Conservation (phyloP, 2,329 filamentous ascomycete species). For the Neoarthrinium moseri region DNA sequence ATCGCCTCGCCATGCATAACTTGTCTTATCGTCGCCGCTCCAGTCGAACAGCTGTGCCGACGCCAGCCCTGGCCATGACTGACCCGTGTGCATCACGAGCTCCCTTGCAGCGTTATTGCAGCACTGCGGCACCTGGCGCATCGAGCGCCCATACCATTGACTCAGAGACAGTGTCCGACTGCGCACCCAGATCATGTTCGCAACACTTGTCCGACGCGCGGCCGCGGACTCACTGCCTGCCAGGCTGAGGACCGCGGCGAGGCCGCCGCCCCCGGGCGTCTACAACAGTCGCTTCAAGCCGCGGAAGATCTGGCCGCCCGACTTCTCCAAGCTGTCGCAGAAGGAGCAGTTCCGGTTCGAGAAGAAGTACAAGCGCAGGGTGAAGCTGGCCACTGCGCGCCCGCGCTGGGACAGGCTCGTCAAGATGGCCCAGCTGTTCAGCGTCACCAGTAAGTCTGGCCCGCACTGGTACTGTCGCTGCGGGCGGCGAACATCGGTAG, state of each 20-base stretch:
- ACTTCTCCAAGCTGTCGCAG: constrained; percentile 66
- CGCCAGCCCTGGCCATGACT: too few species aligned
- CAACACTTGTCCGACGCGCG: constrained; percentile 42
- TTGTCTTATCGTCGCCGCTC: too few species aligned
- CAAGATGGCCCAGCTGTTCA: constrained; percentile 62
- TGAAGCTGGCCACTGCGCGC: constrained; percentile 36
- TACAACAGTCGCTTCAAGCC: constrained; percentile 60
- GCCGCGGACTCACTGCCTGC: constrained; percentile 29
- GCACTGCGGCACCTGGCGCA: too few species aligned
- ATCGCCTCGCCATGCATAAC: too few species aligned
- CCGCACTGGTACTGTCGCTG: too few species aligned
- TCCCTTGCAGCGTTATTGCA: too few species aligned
- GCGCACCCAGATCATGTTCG: constrained; percentile 36
- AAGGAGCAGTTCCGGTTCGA: constrained; percentile 78
- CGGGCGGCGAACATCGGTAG: too few species aligned
- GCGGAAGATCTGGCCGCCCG: constrained; percentile 76
- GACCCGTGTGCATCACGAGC: too few species aligned
- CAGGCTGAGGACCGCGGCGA: constrained; percentile 18
- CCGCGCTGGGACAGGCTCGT: constrained; percentile 36
- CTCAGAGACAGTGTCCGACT: not conserved
- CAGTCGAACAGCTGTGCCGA: too few species aligned
- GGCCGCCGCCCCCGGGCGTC: constrained; percentile 26
- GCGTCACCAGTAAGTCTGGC: constrained; percentile 55
- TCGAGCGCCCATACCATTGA: not conserved
- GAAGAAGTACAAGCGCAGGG: constrained; percentile 72